Base-by-base conservation (phyloP, 768 basidiomycete genomes). In the Coprinopsis cinerea region DNA sequence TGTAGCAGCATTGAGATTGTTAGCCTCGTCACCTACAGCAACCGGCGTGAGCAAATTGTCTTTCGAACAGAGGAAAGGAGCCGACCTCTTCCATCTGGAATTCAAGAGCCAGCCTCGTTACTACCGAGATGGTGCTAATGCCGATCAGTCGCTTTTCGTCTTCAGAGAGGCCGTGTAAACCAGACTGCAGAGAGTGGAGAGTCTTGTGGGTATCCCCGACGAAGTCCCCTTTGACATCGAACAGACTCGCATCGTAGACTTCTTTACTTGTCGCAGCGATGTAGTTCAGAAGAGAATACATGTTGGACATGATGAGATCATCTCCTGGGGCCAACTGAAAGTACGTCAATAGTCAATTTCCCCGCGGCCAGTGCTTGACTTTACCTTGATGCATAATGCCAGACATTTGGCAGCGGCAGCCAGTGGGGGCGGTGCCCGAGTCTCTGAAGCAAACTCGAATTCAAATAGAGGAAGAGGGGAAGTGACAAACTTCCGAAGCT, bases 221-320 rank as follows among this genome's bases (percentile, higher is more conserved):
- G 1, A 75, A 64, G 2, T 73, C 69, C 49, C 72, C 67, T 34
- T 67, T 61, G 50, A 73, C 50, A 44, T 77, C 71, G 7, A 74
- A 64, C 32, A 67, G 72, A 27, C 57, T 67, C 2, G 76, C 70
- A 43, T 86, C 85, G 28, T 75, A 75, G 27, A 81, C 77, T 41
- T 88, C 88, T 60, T 87, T 88, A 70, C 83, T 85, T 2, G 90
- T 83, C 2, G 88, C 82, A 1, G 89, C 82, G 52, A 97, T 85
- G 63, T 89, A 88, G 62, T 98, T 97, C 52, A 98, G 75, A 11
- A 98, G 78, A 3, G 95, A 96, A 64, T 98, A 97, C 83, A 97
- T 87, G 57, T 93, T 91, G 2, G 94, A 97, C 79, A 93, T 85
- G 61, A 89, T 77, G 30, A 92, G 77, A 61, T 93, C 92, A 55